Evolutionary conservation across 768 basidiomycete genomes (phyloP), one percentile per base, ranked within the genome.

Genomic region (Boletus rubroflammeus): DNA sequence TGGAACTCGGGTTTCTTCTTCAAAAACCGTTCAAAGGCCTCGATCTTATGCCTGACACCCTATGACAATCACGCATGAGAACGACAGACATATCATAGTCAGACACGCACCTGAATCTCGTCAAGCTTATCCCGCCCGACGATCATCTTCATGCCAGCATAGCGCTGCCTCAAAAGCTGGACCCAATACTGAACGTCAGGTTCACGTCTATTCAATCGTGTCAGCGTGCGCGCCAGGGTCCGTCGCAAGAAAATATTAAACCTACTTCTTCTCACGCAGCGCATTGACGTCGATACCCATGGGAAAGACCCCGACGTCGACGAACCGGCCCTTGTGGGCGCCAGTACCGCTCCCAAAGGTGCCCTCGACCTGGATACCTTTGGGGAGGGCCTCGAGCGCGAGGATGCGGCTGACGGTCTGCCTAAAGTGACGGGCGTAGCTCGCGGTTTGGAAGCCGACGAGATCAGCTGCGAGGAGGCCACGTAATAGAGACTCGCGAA

Each of bases 391-490:
- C 66, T 94, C 91, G 42, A 84, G 83, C 0, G 85, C 77, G 68
- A 93, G 72, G 29, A 93, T 93, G 1, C 91, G 81, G 56, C 81
- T 82, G 31, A 90, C 88, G 0, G 90, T 92, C 75, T 93, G 89
- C 58, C 91, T 62, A 72, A 92, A 94, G 67, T 93, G 92, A 15
- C 90, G 77, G 0, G 90, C 89, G 59, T 84, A 89, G 67, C 83
- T 88, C 19, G 86, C 84, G 0, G 89, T 92, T 70, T 94, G 93
- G 80, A 98, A 98, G 3, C 91, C 93, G 31, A 98, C 85, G 41
- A 96, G 81, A 73, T 98, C 93, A 26, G 95, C 91, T 14, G 82
- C 93, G n/a, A 98, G 88, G 66, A 99, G 76, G 17, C 96, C 96
- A 32, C 84, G 80, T 25, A 98, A 76, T 23, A 97, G 80, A 23